phyloP scores from a whole-genome alignment of 2,329 filamentous ascomycete species.

The Pseudodiploospora longispora region DNA sequence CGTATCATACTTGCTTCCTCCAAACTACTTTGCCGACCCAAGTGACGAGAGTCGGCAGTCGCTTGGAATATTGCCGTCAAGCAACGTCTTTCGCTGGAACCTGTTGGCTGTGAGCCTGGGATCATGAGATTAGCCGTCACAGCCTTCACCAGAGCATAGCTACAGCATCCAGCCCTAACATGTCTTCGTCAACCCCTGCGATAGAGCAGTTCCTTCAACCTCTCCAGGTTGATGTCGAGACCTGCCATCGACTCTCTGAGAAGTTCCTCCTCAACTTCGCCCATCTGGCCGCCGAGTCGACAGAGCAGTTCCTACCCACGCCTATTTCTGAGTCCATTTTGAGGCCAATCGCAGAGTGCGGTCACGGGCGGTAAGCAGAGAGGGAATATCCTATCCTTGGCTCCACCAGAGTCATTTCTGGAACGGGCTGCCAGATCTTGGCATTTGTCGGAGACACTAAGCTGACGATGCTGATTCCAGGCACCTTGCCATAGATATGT shows the following conservation, averaged over 20 bases:
- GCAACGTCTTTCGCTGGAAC: too few relatives aligned
- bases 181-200: slow-evolving; percentile 16
- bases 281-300: slow-evolving; percentile 42
- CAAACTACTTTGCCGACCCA: too few relatives aligned
- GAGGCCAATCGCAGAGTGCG: slow-evolving; percentile 34
- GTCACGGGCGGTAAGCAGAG: slow-evolving; percentile 40
- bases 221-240: slow-evolving; percentile 38
- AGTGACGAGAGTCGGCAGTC: too few relatives aligned
- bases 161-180: neutral
- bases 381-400: neutral
- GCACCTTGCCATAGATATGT: slow-evolving; percentile 60
- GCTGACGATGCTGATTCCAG: slow-evolving; percentile 25
- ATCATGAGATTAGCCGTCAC: neutral
- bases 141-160: too few relatives aligned
- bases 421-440: neutral
- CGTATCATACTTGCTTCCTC: too few relatives aligned
- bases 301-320: slow-evolving; percentile 51
- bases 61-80: too few relatives aligned
- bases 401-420: neutral
- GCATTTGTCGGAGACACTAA: neutral
- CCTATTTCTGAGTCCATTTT: slow-evolving; percentile 54
- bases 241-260: slow-evolving; percentile 37
- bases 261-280: slow-evolving; percentile 40
- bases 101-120: neutral
- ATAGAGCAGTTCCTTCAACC: slow-evolving; percentile 42